A percentile compares a stretch with the other conserved stretches of the same genome.
These are phyloP conservation scores for Tuber microsphaerosporum DNA, from an alignment of 495 filamentous ascomycete species.

Conservation along the genomic window DNA sequence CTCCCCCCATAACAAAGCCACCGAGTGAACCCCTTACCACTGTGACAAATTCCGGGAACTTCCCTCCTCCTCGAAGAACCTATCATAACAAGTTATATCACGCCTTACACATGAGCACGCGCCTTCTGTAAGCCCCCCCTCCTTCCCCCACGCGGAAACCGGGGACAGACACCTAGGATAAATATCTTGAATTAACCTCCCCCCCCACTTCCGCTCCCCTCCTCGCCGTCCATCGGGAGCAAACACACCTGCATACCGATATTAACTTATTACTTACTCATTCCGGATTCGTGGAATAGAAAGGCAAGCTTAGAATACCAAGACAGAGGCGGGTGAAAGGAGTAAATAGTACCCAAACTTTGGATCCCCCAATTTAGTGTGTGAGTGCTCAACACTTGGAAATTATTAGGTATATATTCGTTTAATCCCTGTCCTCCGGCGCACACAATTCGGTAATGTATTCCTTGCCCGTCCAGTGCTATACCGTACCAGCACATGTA, in stretches of 20 bases:
- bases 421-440: not conserved
- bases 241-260: not conserved
- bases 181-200: too few relatives aligned
- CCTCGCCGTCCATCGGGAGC: not conserved
- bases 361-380: not conserved
- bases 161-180: too few relatives aligned
- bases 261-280: not conserved
- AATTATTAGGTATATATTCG: not conserved
- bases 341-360: not conserved
- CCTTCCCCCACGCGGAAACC: not conserved
- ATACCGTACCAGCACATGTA: too few relatives aligned
- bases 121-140: not conserved
- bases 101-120: not conserved
- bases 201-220: not conserved
- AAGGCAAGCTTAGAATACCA: not conserved
- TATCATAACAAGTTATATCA: not conserved
- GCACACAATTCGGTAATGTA: too few relatives aligned
- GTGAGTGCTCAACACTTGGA: not conserved
- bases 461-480: too few relatives aligned
- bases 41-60: not conserved
- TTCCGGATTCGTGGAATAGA: not conserved
- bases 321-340: not conserved
- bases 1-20: not conserved
- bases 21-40: not conserved
- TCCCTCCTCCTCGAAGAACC: not conserved